These are phyloP conservation scores for Lactarius trivialis DNA, from an alignment of 768 basidiomycete species.

Conservation along the genomic window DNA sequence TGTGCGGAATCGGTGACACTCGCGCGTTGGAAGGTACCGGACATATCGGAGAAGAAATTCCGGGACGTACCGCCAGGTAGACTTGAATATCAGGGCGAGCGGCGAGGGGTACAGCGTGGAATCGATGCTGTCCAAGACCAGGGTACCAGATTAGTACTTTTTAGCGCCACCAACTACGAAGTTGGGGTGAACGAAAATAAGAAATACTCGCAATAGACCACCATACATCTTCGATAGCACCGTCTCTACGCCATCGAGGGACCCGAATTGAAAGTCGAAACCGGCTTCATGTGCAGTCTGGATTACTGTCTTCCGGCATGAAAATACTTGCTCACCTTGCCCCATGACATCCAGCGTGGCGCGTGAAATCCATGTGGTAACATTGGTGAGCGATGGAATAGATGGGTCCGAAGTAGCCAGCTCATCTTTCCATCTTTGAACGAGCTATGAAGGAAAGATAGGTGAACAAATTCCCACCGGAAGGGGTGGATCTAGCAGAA, in stretches of 20 bases:
- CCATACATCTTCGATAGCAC: slow-evolving; percentile 24
- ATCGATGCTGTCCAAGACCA: slow-evolving; percentile 3
- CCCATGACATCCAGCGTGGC: slow-evolving; percentile 28
- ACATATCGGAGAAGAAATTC: slow-evolving; percentile 7
- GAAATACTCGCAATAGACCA: slow-evolving; percentile 25
- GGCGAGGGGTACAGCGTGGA: slow-evolving; percentile 11
- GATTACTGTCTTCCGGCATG: background rate
- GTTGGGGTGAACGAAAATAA: background rate
- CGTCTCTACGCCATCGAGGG: slow-evolving; percentile 24
- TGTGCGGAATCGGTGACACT: slow-evolving; percentile 8
- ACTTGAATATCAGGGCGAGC: slow-evolving; percentile 17
- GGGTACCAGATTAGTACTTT: background rate
- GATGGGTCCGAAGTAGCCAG: slow-evolving; percentile 9
- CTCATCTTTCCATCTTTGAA: slow-evolving; percentile 26
- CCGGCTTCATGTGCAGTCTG: slow-evolving; percentile 20
- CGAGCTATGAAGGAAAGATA: slow-evolving; percentile 18
- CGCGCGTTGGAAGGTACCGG: slow-evolving; percentile 7
- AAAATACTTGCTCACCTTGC: slow-evolving; percentile 17
- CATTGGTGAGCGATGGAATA: slow-evolving; percentile 14
- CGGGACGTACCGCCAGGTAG: slow-evolving; percentile 23
- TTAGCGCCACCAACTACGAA: background rate
- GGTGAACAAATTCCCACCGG: background rate
- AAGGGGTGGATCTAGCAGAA: background rate
- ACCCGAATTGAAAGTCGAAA: slow-evolving; percentile 26
- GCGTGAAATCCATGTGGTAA: slow-evolving; percentile 23